Evolutionary conservation across 345 rosid genomes (phyloP).

Genomic region (Syzygium aqueum): DNA sequence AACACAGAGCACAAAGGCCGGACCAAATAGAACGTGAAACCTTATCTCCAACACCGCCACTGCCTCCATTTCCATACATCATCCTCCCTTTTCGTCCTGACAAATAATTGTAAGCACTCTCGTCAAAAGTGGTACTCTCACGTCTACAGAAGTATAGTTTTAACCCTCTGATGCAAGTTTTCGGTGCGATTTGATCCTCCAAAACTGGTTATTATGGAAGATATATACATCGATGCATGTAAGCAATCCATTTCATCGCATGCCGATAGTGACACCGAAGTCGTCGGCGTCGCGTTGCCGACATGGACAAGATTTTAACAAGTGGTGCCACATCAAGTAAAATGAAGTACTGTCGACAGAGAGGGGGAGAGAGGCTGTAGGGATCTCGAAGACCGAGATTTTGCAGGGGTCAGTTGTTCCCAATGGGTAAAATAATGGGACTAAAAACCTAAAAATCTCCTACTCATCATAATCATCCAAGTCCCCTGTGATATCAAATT

Average conservation of each 20-base stretch:
- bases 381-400: background rate
- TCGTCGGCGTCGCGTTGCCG: background rate
- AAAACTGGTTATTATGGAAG: background rate
- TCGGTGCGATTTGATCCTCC: background rate
- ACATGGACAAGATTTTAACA: background rate
- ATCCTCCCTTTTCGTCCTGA: background rate
- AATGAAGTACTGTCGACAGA: too few relatives aligned
- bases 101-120: background rate
- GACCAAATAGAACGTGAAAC: background rate
- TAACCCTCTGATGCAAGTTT: background rate
- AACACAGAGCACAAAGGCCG: background rate
- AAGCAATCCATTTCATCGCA: background rate
- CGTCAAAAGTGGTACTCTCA: background rate
- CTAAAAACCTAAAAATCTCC: background rate
- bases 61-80: background rate
- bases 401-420: background rate
- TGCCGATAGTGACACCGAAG: background rate
- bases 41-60: conserved; percentile 7
- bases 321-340: background rate
- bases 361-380: background rate
- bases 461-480: background rate
- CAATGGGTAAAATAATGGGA: background rate
- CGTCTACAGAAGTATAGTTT: background rate
- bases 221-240: background rate
- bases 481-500: background rate